phyloP scores from a whole-genome alignment of 805 yeast species.

The Lipomyces japonicus region DNA sequence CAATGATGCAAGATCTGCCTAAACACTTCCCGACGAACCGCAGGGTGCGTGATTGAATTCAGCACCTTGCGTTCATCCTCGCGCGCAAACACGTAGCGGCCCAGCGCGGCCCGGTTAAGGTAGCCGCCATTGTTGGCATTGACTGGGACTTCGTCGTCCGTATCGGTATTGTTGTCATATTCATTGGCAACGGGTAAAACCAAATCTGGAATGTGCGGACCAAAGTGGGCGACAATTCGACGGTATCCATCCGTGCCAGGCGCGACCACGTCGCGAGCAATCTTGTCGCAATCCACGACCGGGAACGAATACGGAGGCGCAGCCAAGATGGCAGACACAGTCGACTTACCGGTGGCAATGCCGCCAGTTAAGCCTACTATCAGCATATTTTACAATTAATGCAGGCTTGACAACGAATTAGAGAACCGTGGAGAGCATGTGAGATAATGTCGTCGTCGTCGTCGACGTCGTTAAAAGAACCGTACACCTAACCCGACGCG shows the following conservation, averaged over 20 bases:
- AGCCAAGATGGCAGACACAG: conserved; percentile 62
- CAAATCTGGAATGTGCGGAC: conserved; percentile 49
- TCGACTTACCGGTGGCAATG: conserved; percentile 94
- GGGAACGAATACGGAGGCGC: conserved; percentile 45
- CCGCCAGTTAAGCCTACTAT: conserved; percentile 97
- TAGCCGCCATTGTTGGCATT: conserved; percentile 33
- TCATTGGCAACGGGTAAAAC: conserved; percentile 25
- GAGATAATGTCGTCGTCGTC: too few species aligned
- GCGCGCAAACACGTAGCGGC: conserved; percentile 66
- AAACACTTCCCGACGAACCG: conserved; percentile 65
- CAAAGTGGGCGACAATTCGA: conserved; percentile 60
- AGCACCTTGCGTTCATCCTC: conserved; percentile 54
- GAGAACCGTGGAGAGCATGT: too few species aligned
- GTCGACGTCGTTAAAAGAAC: too few species aligned
- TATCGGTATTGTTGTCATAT: conserved; percentile 32
- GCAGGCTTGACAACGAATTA: not conserved
- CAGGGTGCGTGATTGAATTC: conserved; percentile 83
- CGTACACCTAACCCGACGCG: too few species aligned
- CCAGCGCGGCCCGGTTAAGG: conserved; percentile 71
- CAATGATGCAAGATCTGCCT: conserved; percentile 56
- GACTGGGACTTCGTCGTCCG: conserved; percentile 47
- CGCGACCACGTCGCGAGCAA: conserved; percentile 79
- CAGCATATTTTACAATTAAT: conserved; percentile 69
- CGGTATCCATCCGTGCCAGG: conserved; percentile 74
- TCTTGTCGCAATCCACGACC: conserved; percentile 82